Evolutionary conservation across 441 rosid genomes (phyloP), one percentile per base, ranked within the genome.

Genomic region (Rhodomyrtus psidioides): DNA sequence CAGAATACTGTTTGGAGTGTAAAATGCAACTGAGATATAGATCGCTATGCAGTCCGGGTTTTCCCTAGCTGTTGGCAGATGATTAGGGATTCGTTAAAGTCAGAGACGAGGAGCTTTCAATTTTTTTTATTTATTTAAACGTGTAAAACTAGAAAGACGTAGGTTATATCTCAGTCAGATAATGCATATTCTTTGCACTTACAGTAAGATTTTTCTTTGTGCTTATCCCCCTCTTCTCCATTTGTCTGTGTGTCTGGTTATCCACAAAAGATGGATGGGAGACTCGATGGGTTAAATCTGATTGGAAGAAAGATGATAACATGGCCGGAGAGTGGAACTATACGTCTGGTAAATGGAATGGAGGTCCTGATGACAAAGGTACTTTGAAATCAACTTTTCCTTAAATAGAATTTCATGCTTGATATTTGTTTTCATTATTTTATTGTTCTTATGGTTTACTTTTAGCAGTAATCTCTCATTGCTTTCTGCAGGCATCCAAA

Each of bases 341-440:
- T 91, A 97, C 99, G 2, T 86, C 98, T 59, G 99, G 98, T 15
- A 95, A 97, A 85, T 96, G 99, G 99, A 90, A 90, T 26, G 99
- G 98, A 84, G 95, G 94, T 83, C 65, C 96, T 54, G 90, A 94
- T 57, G 98, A 95, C 86, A 97, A 96, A 92, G 99, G 98, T 97
- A 86, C 27, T 70, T 70, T 0, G 0, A 23, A 21, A 39, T 70
- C 9, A 70, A 34, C 8, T 57, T 53, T 74, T 16, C 4, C 49
- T 46, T 19, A 24, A 27, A 70, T 39, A 21, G 0, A 70, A 0
- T 17, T 70, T 19, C 6, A 39, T 70, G 49, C 51, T 70, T 39
- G n/a, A 70, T 70, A 24, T 10, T 39, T 21, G 0, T 65, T 10
- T 2, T 65, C 79, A 39, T 70, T 1, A 12, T 70, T 39, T 70